Evolutionary conservation across 2,329 filamentous ascomycete species (phyloP).

Genomic region (Polytolypa hystricis): DNA sequence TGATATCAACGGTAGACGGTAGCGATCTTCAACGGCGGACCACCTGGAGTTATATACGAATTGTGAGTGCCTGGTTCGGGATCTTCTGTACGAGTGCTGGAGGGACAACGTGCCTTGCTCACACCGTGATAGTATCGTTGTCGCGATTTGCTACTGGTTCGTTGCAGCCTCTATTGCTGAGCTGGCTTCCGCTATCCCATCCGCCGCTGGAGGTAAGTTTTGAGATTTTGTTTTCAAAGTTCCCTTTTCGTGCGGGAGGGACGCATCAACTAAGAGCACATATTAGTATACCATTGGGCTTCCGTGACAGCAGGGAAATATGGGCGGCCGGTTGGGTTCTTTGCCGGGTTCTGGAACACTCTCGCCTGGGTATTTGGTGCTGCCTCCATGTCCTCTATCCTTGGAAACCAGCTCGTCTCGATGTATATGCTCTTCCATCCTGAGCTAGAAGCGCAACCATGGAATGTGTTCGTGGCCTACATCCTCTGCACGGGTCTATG

Average conservation of each 20-base stretch:
- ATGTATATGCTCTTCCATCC: conserved; percentile 52
- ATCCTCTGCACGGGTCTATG: conserved; percentile 45
- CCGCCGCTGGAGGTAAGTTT: conserved; percentile 39
- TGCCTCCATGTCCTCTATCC: conserved; percentile 47
- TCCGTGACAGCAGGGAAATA: conserved; percentile 46
- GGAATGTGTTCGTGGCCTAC: conserved; percentile 51
- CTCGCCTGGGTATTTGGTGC: conserved; percentile 51
- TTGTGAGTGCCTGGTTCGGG: conserved; percentile 29
- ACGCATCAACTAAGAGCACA: neutral
- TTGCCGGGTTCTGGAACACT: conserved; percentile 36
- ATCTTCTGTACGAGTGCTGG: neutral
- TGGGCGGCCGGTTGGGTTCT: conserved; percentile 41
- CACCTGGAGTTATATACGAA: conserved; percentile 52
- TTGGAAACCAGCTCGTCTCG: conserved; percentile 48
- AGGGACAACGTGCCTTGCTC: neutral
- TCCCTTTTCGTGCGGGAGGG: neutral
- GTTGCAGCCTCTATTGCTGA: conserved; percentile 50
- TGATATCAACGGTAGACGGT: conserved; percentile 27
- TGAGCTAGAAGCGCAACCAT: conserved; percentile 40
- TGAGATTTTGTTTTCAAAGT: conserved; percentile 1
- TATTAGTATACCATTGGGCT: conserved; percentile 49
- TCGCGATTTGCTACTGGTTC: conserved; percentile 45
- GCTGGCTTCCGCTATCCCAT: conserved; percentile 51
- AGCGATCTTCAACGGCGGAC: conserved; percentile 51
- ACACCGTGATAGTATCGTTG: conserved; percentile 25